Conservation (phyloP, 495 filamentous ascomycete genomes). For the Pseudotulostoma volvatum region DNA sequence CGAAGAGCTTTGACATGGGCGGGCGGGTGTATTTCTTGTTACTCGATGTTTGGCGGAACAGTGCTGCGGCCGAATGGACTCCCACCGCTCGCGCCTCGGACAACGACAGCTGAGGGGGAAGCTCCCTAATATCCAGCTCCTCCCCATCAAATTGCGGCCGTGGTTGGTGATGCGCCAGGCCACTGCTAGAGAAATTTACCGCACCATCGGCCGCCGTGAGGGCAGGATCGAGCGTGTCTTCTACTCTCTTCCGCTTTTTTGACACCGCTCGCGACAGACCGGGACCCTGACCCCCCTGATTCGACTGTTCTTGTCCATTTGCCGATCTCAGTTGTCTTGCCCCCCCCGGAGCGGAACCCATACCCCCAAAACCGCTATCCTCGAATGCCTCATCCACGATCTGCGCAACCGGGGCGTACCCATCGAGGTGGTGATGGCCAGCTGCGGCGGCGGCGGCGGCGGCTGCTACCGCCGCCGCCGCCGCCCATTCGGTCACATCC, state of each 20-base stretch:
- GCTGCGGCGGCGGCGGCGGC: constrained; percentile 23
- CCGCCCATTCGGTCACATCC: constrained; percentile 29
- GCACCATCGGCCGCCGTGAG: constrained; percentile 17
- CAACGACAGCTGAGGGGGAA: constrained; percentile 19
- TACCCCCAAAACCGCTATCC: constrained; percentile 22
- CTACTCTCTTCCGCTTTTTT: constrained; percentile 29
- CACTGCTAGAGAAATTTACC: constrained; percentile 18
- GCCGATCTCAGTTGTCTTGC: constrained; percentile 14
- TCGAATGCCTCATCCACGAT: constrained; percentile 28
- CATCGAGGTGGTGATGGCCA: constrained; percentile 23
- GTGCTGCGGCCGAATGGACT: constrained; percentile 39
- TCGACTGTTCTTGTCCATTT: constrained; percentile 64
- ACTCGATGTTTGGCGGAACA: constrained; percentile 38
- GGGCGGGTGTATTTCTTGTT: constrained; percentile 44
- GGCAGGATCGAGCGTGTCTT: constrained; percentile 31
- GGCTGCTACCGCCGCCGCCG: constrained; percentile 20
- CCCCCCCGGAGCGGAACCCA: constrained; percentile 13
- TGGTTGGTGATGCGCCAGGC: constrained; percentile 3
- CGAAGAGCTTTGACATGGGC: constrained; percentile 44
- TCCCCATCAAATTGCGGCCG: constrained; percentile 11
- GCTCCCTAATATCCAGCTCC: constrained; percentile 21
- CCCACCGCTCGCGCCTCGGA: constrained; percentile 34
- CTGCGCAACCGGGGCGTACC: constrained; percentile 25
- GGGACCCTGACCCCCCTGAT: constrained; percentile 30
- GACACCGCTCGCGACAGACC: constrained; percentile 40